These are phyloP conservation scores for Ceratobasidium theobromae DNA, from an alignment of 1,284 basidiomycete genomes.

Conservation along the genomic window DNA sequence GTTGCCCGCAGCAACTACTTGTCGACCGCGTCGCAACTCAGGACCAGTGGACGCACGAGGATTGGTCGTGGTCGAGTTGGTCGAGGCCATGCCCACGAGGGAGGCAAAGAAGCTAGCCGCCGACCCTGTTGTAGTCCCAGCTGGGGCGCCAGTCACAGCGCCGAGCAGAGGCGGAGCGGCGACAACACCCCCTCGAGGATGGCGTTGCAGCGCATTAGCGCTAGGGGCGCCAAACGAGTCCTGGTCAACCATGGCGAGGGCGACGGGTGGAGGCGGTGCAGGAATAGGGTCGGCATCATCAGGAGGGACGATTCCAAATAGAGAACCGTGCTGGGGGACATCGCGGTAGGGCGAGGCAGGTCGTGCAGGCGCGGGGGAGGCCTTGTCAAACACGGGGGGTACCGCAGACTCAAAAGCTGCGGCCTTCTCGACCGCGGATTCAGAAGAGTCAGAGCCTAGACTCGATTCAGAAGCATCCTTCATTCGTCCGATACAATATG, in stretches of 20 bases:
- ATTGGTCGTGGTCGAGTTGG: not conserved
- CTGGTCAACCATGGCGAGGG: not conserved
- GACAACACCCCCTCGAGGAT: conserved; percentile 2
- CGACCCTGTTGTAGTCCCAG: not conserved
- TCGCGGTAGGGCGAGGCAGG: too few species aligned
- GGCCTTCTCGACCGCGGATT: too few species aligned
- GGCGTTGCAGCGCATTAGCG: not conserved
- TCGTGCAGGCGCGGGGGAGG: too few species aligned
- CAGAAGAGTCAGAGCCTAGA: too few species aligned
- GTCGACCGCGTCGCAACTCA: not conserved
- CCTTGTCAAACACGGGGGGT: too few species aligned
- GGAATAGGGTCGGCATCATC: not conserved
- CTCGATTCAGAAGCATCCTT: too few species aligned
- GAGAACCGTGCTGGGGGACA: not conserved
- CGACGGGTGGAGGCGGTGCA: not conserved
- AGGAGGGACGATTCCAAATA: not conserved
- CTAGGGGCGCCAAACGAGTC: not conserved
- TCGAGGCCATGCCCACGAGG: not conserved
- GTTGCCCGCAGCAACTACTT: conserved; percentile 4
- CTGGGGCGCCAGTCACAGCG: not conserved
- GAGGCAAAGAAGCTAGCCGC: not conserved
- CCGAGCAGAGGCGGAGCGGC: not conserved
- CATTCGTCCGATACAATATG: conserved; percentile 26
- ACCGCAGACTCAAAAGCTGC: too few species aligned
- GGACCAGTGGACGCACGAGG: not conserved